Evolutionary conservation across 139 green algal genomes (phyloP).

Genomic region (Chlorella ohadii): DNA sequence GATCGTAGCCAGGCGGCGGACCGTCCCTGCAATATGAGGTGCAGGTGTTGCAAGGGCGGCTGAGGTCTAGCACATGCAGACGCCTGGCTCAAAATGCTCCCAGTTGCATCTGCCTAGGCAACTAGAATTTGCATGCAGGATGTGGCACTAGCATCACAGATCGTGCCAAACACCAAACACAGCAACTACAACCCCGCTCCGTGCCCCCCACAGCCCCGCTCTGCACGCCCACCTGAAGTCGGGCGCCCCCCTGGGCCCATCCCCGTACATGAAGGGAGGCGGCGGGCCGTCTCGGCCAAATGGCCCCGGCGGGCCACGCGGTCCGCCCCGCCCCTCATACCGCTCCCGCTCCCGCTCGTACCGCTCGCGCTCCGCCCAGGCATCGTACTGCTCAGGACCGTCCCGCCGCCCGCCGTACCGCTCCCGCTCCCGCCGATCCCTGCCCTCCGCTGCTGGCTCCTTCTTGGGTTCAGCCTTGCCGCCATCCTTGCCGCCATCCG

Average conservation of each 20-base stretch:
- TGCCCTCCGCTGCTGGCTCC: background rate
- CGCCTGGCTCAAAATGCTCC: too few species aligned
- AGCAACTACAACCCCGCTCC: too few species aligned
- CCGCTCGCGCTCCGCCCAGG: background rate
- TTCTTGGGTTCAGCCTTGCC: background rate
- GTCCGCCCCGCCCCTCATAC: background rate
- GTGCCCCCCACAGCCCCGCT: too few species aligned
- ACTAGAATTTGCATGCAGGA: too few species aligned
- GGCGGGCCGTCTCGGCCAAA: background rate
- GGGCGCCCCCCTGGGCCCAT: background rate
- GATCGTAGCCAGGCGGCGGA: background rate
- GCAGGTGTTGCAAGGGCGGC: too few species aligned
- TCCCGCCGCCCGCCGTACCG: background rate
- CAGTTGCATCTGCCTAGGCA: too few species aligned
- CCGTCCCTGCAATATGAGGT: background rate
- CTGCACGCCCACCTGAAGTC: background rate
- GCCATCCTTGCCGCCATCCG: background rate
- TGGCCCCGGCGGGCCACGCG: background rate
- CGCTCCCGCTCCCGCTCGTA: slow-evolving; percentile 7
- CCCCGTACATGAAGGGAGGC: background rate
- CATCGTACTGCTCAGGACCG: too few species aligned
- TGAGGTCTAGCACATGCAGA: too few species aligned
- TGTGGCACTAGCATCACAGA: too few species aligned
- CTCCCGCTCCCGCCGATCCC: background rate
- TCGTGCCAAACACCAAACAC: too few species aligned